Evolutionary conservation across 1,284 basidiomycete species (phyloP).

Genomic region (Microstroma glucosiphilum): DNA sequence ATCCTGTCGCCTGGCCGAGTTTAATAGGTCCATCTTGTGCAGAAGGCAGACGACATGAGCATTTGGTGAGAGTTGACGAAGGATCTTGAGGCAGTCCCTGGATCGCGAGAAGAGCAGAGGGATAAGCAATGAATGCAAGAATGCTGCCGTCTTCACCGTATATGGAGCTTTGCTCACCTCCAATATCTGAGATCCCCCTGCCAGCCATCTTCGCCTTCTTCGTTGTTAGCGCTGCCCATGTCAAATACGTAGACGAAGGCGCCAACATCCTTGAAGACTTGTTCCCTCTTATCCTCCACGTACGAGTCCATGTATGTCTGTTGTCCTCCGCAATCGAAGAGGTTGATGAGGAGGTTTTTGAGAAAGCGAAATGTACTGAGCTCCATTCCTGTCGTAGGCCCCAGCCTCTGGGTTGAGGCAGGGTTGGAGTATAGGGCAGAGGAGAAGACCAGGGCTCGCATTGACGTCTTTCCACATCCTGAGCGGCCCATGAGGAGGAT

Average conservation of each 20-base stretch:
- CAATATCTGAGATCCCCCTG: slow-evolving; percentile 51
- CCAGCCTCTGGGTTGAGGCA: slow-evolving; percentile 67
- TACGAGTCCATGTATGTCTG: slow-evolving; percentile 97
- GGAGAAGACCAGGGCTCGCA: slow-evolving; percentile 91
- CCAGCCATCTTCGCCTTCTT: slow-evolving; percentile 55
- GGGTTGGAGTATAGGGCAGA: slow-evolving; percentile 4
- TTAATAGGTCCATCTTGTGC: slow-evolving; percentile 85
- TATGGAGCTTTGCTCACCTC: slow-evolving; percentile 17
- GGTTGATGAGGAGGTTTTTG: slow-evolving; percentile 82
- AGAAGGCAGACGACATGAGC: slow-evolving; percentile 83
- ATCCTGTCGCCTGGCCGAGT: slow-evolving; percentile 58
- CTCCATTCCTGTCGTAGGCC: slow-evolving; percentile 95
- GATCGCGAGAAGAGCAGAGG: not conserved
- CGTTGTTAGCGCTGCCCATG: slow-evolving; percentile 54
- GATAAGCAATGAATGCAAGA: no score
- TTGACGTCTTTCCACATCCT: slow-evolving; percentile 72
- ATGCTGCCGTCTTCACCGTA: no score
- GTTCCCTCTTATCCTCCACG: slow-evolving; percentile 77
- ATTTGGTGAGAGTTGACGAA: slow-evolving; percentile 53
- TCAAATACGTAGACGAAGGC: slow-evolving; percentile 98
- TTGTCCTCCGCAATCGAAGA: slow-evolving; percentile 98
- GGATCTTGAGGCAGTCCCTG: slow-evolving; percentile 39
- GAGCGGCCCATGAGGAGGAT: slow-evolving; percentile 48
- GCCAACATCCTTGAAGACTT: slow-evolving; percentile 90
- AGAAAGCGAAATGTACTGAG: slow-evolving; percentile 95